phyloP scores from a whole-genome alignment of 345 rosid species.

The Aquilaria yunnanensis region DNA sequence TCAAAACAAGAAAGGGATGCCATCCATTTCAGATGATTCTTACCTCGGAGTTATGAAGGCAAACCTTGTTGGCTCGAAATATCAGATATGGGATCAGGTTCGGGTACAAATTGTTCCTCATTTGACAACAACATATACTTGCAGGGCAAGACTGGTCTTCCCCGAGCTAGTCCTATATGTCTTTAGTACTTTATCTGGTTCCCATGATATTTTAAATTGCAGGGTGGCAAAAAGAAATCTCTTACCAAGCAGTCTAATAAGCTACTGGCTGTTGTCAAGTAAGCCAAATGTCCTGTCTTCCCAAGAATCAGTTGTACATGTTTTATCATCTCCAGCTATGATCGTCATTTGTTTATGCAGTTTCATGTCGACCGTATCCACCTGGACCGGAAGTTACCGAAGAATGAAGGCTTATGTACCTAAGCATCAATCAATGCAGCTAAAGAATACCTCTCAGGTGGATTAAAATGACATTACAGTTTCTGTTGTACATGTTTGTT shows the following conservation, averaged over 20 bases:
- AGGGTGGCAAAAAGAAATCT: constrained; percentile 39
- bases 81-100: constrained; percentile 84
- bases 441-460: constrained; percentile 54
- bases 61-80: constrained; percentile 82
- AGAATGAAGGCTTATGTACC: constrained; percentile 65
- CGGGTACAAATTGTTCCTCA: not conserved
- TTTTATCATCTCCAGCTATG: not conserved
- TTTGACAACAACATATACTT: not conserved
- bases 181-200: not conserved
- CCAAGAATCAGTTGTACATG: not conserved
- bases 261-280: constrained; percentile 67
- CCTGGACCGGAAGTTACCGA: constrained; percentile 83
- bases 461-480: not conserved
- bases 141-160: constrained; percentile 11
- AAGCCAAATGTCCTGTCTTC: constrained; percentile 21
- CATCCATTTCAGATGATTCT: constrained; percentile 63
- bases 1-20: constrained; percentile 58
- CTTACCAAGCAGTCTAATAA: constrained; percentile 44
- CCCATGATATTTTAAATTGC: constrained; percentile 14
- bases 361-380: constrained; percentile 71
- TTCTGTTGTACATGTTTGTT: not conserved
- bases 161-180: not conserved
- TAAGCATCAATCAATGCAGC: constrained; percentile 69
- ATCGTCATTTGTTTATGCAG: constrained; percentile 27
- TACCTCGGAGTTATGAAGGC: constrained; percentile 69